Evolutionary conservation across 108 stramenopile genomes (phyloP).

Genomic region (Conticribra guillardii): DNA sequence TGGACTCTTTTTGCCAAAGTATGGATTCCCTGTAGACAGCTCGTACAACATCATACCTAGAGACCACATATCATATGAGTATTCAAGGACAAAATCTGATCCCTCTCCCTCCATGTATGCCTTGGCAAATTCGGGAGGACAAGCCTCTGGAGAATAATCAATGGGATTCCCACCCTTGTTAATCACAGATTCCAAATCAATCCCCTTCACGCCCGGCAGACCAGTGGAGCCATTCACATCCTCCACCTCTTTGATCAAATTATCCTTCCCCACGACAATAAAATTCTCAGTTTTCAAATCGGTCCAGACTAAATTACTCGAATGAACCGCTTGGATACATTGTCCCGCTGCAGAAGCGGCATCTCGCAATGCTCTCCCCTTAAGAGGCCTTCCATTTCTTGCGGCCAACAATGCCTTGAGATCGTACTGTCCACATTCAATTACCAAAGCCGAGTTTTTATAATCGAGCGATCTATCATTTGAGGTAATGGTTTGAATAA

Average conservation of each 20-base stretch:
- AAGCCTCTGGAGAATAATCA: constrained; percentile 76
- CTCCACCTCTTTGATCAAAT: constrained; percentile 38
- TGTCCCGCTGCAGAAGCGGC: constrained; percentile 53
- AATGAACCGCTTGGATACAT: constrained; percentile 62
- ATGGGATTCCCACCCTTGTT: constrained; percentile 46
- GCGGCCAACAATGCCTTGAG: constrained; percentile 52
- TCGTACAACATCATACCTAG: constrained; percentile 67
- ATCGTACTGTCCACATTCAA: constrained; percentile 64
- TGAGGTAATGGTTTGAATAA: constrained; percentile 21
- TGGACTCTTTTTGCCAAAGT: constrained; percentile 74
- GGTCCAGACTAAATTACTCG: constrained; percentile 67
- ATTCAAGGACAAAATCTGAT: constrained; percentile 65
- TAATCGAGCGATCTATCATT: constrained; percentile 35
- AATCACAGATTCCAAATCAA: constrained; percentile 57
- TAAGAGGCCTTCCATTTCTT: constrained; percentile 43
- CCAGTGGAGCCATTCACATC: constrained; percentile 45
- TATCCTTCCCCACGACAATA: constrained; percentile 43
- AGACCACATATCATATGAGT: constrained; percentile 67
- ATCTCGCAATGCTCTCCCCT: constrained; percentile 59
- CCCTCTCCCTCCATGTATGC: constrained; percentile 78
- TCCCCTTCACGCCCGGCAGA: constrained; percentile 52
- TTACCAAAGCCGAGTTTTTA: constrained; percentile 52
- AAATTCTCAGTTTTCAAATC: constrained; percentile 73
- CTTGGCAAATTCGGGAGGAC: constrained; percentile 87
- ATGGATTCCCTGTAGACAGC: constrained; percentile 55